phyloP scores from a whole-genome alignment of 805 yeast species.

The Komagataella phaffii region DNA sequence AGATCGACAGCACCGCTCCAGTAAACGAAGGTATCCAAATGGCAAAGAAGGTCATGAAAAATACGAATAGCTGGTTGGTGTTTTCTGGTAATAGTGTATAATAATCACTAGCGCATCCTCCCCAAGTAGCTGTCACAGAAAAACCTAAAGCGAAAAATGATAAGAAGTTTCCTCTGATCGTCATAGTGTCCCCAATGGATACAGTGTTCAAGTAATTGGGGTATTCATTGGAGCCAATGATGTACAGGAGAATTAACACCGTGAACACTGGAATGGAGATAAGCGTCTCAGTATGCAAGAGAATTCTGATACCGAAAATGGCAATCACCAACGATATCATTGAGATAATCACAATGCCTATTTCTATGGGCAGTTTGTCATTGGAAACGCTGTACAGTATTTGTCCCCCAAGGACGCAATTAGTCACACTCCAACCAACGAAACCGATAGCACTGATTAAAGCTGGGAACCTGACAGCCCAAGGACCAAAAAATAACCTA shows the following conservation, averaged over 20 bases:
- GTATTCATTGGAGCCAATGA: conserved; percentile 32
- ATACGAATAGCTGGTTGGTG: conserved; percentile 41
- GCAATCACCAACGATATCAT: conserved; percentile 52
- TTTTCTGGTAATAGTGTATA: conserved; percentile 69
- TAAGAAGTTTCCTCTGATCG: conserved; percentile 46
- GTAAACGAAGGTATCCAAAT: conserved; percentile 60
- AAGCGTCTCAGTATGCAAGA: conserved; percentile 52
- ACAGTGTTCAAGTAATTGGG: conserved; percentile 22
- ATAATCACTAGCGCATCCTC: conserved; percentile 76
- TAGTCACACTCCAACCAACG: conserved; percentile 91
- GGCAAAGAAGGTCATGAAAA: conserved; percentile 49
- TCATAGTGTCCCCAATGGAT: conserved; percentile 20
- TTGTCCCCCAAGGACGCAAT: conserved; percentile 81
- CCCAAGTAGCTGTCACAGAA: conserved; percentile 82
- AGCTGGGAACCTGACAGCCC: conserved; percentile 67
- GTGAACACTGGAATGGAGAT: conserved; percentile 58
- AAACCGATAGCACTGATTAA: conserved; percentile 63
- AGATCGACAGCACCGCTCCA: conserved; percentile 62
- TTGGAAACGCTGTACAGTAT: conserved; percentile 54
- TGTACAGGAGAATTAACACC: conserved; percentile 55
- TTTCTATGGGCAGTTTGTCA: conserved; percentile 53
- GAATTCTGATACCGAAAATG: conserved; percentile 64
- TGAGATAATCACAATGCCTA: conserved; percentile 65
- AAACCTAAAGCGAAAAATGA: conserved; percentile 62
- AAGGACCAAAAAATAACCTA: conserved; percentile 74